phyloP scores from a whole-genome alignment of 2,329 filamentous ascomycete species.

The Ambrosiella xylebori region DNA sequence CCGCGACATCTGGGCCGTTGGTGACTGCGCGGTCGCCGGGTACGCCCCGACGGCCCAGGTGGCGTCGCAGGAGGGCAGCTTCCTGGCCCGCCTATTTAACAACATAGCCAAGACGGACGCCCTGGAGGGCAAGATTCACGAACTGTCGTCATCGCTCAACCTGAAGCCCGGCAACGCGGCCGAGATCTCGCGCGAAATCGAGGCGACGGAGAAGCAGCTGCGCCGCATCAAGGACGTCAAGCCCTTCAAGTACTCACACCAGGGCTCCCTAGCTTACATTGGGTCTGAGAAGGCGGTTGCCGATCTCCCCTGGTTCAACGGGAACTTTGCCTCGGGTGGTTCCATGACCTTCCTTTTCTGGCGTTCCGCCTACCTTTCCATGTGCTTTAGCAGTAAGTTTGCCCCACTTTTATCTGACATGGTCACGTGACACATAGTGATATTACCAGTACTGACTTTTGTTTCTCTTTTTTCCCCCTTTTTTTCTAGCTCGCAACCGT shows the following conservation, averaged over 20 bases:
- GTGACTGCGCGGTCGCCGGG: slow-evolving; percentile 92
- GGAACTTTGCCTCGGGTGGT: slow-evolving; percentile 86
- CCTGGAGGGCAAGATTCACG: slow-evolving; percentile 58
- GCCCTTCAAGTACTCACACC: slow-evolving; percentile 96
- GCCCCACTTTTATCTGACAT: too few species aligned
- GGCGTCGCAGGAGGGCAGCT: slow-evolving; percentile 83
- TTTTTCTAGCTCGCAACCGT: slow-evolving; percentile 62
- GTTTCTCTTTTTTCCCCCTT: neutral
- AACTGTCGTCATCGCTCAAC: slow-evolving; percentile 47
- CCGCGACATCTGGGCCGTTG: slow-evolving; percentile 94
- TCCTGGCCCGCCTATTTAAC: slow-evolving; percentile 92
- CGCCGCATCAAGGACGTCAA: slow-evolving; percentile 85
- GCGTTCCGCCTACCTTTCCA: slow-evolving; percentile 93
- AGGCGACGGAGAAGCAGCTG: slow-evolving; percentile 69
- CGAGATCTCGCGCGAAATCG: slow-evolving; percentile 56
- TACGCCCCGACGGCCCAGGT: slow-evolving; percentile 97
- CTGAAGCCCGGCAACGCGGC: slow-evolving; percentile 48
- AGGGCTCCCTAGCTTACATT: slow-evolving; percentile 93
- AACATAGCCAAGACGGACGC: slow-evolving; percentile 91
- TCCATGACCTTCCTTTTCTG: slow-evolving; percentile 96
- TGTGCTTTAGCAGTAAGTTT: slow-evolving; percentile 97
- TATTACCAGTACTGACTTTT: slow-evolving; percentile 14
- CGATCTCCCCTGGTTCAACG: slow-evolving; percentile 92
- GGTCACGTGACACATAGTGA: neutral
- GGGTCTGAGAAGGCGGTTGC: slow-evolving; percentile 95